Base-by-base conservation (phyloP, 306 rosid species). In the Lathyrus aphaca region DNA sequence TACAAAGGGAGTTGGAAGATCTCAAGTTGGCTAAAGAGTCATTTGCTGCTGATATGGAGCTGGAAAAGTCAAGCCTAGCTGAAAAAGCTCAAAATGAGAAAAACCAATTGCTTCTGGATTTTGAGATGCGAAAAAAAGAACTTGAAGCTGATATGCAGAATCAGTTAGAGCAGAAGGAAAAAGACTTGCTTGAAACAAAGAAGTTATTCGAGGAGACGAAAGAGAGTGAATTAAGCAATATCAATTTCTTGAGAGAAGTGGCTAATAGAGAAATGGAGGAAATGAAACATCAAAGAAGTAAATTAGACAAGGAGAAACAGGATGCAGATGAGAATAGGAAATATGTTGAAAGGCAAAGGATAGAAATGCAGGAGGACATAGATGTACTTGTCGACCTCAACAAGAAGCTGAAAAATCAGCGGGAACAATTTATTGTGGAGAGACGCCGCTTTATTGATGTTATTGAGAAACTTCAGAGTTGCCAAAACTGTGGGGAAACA, bases 241-340 rank as follows among this genome's bases (percentile, higher is more conserved):
- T 87, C 75, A 87, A 82, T 77, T 85, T 84, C 81, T 82, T 88
- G 80, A 87, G 89, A 79, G 97, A 94, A 57, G 86, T 84, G 37
- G 91, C 95, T 69, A 75, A 85, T 75, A 87, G 92, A 81, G 97
- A 88, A 71, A 94, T 87, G 96, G 95, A 94, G 63, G 98, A 87
- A 76, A 78, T 88, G 76, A 90, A 82, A 81, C 85, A 77, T 54
- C 88, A 87, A 77, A 84, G 97, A 69, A 78, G 61, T 76, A 90
- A 82, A 83, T 68, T 91, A 50, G 98, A 80, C 73, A 88, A 77
- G 75, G 96, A 90, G 73, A 94, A 77, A 80, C 85, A 76, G 74
- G 97, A 90, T 75, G 79, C 82, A 53, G 86, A 81, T 67, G 89
- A 86, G 73, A 90, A 88, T 72, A 82, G 81, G 77, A 83, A 53